Base-by-base conservation (phyloP, 192 early-diverging fungal species). In the Backusella macrospora region DNA sequence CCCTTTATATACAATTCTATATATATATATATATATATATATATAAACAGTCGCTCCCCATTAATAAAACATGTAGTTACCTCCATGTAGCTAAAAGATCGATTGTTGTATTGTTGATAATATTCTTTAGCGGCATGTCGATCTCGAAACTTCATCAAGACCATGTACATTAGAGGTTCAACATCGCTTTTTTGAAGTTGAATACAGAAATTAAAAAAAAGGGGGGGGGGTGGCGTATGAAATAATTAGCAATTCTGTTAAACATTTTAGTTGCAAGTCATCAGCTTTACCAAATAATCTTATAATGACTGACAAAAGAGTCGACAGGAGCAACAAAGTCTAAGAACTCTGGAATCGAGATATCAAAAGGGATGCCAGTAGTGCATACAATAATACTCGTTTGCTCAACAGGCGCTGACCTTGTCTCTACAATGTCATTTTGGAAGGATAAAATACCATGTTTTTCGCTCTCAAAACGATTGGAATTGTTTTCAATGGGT, bases 291-390 rank as follows among this genome's bases (percentile, higher is more conserved):
- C 84, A 80, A 37, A 95, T 79, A 47, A 91, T 87, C 6, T 95
- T 91, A 44, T 95, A 86, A 62, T 98, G 93, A 16, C 88, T 84
- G 6, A 98, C 92, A 48, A 81, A 79, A 16, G 86, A 74, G 12
- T 81, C 81, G 34, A 90, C 87, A 18, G 92, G 83, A 2, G 91
- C 93, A 9, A 95, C 86, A 81, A 97, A 96, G 5, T 89, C 86
- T 21, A 99, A 78, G 82, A 99, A 94, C 78, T 98, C 98, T 3
- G 92, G 89, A 12, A 96, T 87, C 21, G 94, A 91, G 86, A 96
- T 92, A 81, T 94, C 95, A 0, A 88, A 84, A 0, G 98, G 98
- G 5, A 98, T 93, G 26, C 91, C 94, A 6, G 97, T 81, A 2
- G 97, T 87, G 59, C 89, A 90, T 4, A 98, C 78, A 13, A 88